Conservation (phyloP, 108 stramenopile genomes). For the Nitzschia sp. region DNA sequence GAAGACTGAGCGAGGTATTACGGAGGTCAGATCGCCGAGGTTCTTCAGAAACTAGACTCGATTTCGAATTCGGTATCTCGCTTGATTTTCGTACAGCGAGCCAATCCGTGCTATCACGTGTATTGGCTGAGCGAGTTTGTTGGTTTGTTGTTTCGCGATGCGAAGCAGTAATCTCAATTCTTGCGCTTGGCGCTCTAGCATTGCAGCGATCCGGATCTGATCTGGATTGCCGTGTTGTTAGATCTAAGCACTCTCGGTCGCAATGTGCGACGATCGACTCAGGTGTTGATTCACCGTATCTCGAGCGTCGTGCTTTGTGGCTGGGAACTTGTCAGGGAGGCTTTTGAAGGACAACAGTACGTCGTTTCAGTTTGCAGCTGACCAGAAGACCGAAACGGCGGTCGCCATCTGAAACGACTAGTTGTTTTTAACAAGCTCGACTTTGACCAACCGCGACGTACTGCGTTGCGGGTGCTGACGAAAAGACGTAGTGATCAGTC, state of each 20-base stretch:
- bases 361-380: background rate
- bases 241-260: background rate
- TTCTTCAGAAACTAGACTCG: too few species aligned
- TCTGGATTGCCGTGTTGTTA: background rate
- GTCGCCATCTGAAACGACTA: background rate
- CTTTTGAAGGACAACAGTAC: background rate
- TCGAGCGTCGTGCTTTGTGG: background rate
- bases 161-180: slow-evolving; percentile 6
- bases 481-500: too few species aligned
- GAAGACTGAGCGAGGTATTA: background rate
- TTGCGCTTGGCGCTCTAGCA: background rate
- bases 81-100: background rate
- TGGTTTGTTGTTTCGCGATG: slow-evolving; percentile 26
- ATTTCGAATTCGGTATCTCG: too few species aligned
- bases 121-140: slow-evolving; percentile 9
- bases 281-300: background rate
- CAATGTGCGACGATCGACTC: background rate
- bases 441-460: background rate
- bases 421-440: background rate
- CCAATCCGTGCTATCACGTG: background rate
- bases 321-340: background rate
- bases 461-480: background rate
- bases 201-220: background rate
- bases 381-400: background rate
- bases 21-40: too few species aligned